Evolutionary conservation across 192 early-diverging fungal genomes (phyloP), one percentile per base, ranked within the genome.

Genomic region (Jimgerdemannia lactiflua): DNA sequence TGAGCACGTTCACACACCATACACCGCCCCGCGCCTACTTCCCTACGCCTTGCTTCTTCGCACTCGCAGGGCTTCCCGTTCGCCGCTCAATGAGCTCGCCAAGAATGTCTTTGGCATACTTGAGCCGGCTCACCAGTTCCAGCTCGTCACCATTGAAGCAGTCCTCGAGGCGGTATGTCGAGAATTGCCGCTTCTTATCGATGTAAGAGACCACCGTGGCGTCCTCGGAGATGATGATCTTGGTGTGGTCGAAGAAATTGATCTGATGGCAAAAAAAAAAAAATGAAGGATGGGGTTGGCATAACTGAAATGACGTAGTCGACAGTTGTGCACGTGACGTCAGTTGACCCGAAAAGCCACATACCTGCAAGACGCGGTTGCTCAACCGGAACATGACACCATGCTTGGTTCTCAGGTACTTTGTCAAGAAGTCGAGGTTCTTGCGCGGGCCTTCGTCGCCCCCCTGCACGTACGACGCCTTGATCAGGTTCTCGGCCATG

Each of bases 281-380:
- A 59, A 59, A 59, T 6, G 49, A 59, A 59, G 6, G 14, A 59
- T 59, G 49, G 6, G 49, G 14, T 59, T 6, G 14, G 49, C 14
- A 59, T 14, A 2, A 59, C 6, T 59, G 8, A 59, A 59, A 14
- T 10, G 14, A 59, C 6, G 14, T 10, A 59, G 49, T 10, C 6
- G 49, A 68, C 7, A 41, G 1, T 4, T 68, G 18, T 20, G 67
- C 6, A 4, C 9, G 18, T 18, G 9, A 68, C 40, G 8, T 9
- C 67, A 10, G 18, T 41, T 9, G 40, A 68, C 18, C 29, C 6
- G 19, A 14, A 68, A 68, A 68, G 6, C 29, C 6, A 68, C 67
- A 68, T 19, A 94, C 90, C 86, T 94, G 93, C 49, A 94, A 65
- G 6, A 89, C 75, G 43, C 87, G 83, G 76, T 94, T 93, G 72